Evolutionary conservation across 106 monocot species (phyloP).

Genomic region (Alisma plantagoaquatica): DNA sequence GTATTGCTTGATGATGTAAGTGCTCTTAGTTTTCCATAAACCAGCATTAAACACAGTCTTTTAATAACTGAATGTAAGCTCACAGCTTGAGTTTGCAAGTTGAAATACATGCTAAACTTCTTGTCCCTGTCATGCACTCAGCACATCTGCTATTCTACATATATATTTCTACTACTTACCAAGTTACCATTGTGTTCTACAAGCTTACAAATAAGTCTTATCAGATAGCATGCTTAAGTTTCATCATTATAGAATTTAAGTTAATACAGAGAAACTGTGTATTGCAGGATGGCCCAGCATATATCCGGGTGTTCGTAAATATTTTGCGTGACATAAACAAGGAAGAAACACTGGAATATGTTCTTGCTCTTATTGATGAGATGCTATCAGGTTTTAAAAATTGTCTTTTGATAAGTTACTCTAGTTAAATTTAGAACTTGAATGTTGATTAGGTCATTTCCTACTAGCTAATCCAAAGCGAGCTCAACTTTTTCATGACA

Average conservation of each 20-base stretch:
- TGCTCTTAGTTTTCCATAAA: background rate
- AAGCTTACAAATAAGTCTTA: background rate
- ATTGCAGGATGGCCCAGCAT: constrained; percentile 74
- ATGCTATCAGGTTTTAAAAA: constrained; percentile 59
- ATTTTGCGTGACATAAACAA: constrained; percentile 78
- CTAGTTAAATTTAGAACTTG: background rate
- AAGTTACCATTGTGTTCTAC: no score
- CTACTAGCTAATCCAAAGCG: constrained; percentile 85
- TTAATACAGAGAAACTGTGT: no score
- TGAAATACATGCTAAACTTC: no score
- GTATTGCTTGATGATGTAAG: constrained; percentile 84
- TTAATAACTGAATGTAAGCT: no score
- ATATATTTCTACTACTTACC: no score
- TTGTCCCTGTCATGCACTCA: no score
- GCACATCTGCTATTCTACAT: no score
- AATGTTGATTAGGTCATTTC: background rate
- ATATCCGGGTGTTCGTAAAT: constrained; percentile 67
- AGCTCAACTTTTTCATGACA: constrained; percentile 82
- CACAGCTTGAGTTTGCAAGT: no score
- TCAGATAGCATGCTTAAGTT: no score
- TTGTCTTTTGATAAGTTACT: no score
- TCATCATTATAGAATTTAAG: no score
- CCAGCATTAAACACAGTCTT: background rate
- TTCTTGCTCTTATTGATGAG: constrained; percentile 93
- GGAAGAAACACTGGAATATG: constrained; percentile 90